phyloP scores from a whole-genome alignment of 257 asterid species.

The Forsythia suspensa region DNA sequence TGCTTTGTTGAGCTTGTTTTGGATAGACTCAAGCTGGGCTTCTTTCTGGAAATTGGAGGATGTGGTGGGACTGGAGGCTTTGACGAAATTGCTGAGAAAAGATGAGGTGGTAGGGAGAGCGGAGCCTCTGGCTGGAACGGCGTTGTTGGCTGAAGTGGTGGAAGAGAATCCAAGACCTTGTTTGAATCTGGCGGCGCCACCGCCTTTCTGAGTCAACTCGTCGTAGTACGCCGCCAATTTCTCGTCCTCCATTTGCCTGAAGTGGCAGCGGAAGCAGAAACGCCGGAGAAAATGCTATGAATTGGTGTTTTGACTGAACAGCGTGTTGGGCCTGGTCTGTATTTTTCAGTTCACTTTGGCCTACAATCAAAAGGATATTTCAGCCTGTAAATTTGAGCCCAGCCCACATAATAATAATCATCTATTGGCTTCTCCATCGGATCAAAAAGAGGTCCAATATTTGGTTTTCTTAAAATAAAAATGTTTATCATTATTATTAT shows the following conservation, averaged over 20 bases:
- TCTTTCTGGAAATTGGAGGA: conserved; percentile 51
- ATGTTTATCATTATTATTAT: no score
- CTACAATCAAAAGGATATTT: no score
- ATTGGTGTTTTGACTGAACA: not conserved
- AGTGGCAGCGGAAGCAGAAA: conserved; percentile 8
- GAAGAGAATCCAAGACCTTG: conserved; percentile 89
- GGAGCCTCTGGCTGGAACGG: conserved; percentile 61
- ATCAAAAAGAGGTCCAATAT: no score
- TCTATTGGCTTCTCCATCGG: no score
- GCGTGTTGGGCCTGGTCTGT: not conserved
- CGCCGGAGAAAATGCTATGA: not conserved
- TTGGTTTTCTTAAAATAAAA: no score
- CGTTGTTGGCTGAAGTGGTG: conserved; percentile 39
- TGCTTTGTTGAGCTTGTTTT: conserved; percentile 68
- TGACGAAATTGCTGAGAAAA: conserved; percentile 67
- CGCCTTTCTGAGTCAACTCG: conserved; percentile 84
- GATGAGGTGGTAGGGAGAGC: conserved; percentile 63
- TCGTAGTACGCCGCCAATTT: conserved; percentile 92
- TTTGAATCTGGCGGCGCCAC: conserved; percentile 87
- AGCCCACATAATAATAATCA: no score
- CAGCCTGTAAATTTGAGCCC: no score
- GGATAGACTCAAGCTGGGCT: conserved; percentile 63
- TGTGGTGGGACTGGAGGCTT: conserved; percentile 72
- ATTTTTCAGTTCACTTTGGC: not conserved
- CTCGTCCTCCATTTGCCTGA: conserved; percentile 75